Percentiles rank a stretch among this genome's conserved stretches.
Evolutionary conservation across 306 rosid genomes (phyloP).

Genomic region (Quercus rubra): DNA sequence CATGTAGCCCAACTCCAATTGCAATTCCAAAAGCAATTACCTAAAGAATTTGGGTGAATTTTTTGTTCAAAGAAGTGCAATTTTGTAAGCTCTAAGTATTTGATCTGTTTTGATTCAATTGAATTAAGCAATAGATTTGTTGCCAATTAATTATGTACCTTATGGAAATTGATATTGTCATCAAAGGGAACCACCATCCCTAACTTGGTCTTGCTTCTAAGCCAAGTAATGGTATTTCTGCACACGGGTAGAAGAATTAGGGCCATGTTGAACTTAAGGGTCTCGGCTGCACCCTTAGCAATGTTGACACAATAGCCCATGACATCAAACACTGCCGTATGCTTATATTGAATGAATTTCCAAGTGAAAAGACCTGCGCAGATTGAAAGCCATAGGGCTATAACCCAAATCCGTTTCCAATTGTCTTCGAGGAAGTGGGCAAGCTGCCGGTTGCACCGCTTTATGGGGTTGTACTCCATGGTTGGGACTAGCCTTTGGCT

Average conservation of each 20-base stretch:
- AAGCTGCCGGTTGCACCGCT: conserved; percentile 34
- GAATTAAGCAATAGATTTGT: background rate
- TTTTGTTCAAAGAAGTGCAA: background rate
- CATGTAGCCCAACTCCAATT: conserved; percentile 69
- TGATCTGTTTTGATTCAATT: background rate
- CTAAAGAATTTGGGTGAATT: conserved; percentile 17
- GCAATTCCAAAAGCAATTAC: conserved; percentile 75
- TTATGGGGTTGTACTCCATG: conserved; percentile 67
- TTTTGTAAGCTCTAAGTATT: background rate
- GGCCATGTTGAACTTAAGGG: conserved; percentile 89
- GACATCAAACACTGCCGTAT: conserved; percentile 56
- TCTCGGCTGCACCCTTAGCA: conserved; percentile 90
- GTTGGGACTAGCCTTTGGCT: conserved; percentile 81
- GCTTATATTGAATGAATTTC: conserved; percentile 73
- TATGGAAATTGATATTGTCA: conserved; percentile 85
- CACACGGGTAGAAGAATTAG: conserved; percentile 79
- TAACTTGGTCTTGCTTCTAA: conserved; percentile 63
- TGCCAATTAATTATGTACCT: conserved; percentile 31
- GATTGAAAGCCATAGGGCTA: conserved; percentile 59
- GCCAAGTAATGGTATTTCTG: conserved; percentile 87
- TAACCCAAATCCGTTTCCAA: conserved; percentile 74
- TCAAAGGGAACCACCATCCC: conserved; percentile 69
- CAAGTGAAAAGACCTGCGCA: conserved; percentile 72
- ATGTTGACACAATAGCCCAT: conserved; percentile 85
- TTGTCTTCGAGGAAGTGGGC: conserved; percentile 68